Evolutionary conservation across 129 eudicot species (phyloP), one percentile per base, ranked within the genome.

Genomic region (Calendula officinalis): DNA sequence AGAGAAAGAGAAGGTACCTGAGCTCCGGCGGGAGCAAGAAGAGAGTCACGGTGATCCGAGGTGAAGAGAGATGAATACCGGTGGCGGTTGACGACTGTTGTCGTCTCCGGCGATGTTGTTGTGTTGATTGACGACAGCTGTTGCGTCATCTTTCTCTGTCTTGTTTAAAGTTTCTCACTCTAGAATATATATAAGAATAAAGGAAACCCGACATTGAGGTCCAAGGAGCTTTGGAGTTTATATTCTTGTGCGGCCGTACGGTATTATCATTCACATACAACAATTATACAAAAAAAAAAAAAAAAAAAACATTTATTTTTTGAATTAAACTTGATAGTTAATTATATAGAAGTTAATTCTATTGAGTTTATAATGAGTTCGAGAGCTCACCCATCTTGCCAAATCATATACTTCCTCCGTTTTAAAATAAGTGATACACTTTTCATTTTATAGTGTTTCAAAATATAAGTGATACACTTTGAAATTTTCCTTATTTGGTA

Each of bases 41-140:
- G 80, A 59, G 78, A 87, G 66, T 87, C 84, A 37, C 95, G 87
- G 70, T 77, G 81, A 51, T 74, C 63, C 48, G 95, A 76, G 49
- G 82, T 56, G 46, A 84, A 68, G 13, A 87, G 82, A 40, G 84
- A 81, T 12, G 60, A 33, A 55, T 60, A 75, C 45, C 5, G 61
- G 65, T 75, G 70, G 43, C 30, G 50, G 59, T 61, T 69, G 40
- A 49, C 65, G 40, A 49, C 54, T 0, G 48, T 59, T 10, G 54
- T 16, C 5, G 62, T 62, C 46, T 44, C 68, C 54, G 65, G 9
- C 50, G 59, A 36, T 33, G 59, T 52, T 33, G 59, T 52, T 30
- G 22, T 56, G 42, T 40, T 66, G 46, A 51, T 67, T 47, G 49
- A 8, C 37, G 53, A 9, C 39, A 48, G 67, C 37, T 68, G 64